phyloP scores from a whole-genome alignment of 73 alveolate genomes.

The Tetrahymena thermophila region DNA sequence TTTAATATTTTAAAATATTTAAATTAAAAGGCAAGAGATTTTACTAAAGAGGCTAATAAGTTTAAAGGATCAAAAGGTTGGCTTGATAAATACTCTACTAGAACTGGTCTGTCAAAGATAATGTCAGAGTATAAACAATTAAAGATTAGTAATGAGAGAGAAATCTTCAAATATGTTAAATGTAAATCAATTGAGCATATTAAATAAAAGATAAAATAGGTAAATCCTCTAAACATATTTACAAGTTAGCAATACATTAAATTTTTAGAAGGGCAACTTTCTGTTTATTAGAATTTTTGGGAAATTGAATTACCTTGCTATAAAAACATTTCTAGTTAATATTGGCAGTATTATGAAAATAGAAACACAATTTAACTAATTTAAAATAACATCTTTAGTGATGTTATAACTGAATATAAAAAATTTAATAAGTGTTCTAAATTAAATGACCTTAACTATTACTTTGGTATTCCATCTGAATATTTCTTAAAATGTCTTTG shows the following conservation, averaged over 20 bases:
- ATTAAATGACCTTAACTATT: background rate
- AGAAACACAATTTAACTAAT: background rate
- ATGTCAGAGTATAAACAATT: background rate
- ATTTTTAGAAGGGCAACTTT: background rate
- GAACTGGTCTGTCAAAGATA: background rate
- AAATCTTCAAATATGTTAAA: background rate
- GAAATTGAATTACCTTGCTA: background rate
- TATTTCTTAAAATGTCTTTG: background rate
- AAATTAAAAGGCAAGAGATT: background rate
- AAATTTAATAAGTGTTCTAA: background rate
- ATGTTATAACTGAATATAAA: background rate
- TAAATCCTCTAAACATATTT: background rate
- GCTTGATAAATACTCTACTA: background rate
- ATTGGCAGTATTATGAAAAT: background rate
- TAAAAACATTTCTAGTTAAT: background rate
- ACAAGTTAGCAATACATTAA: background rate
- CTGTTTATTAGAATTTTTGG: background rate
- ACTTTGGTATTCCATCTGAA: background rate
- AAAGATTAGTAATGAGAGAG: background rate
- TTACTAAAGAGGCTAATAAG: background rate
- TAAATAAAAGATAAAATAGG: background rate
- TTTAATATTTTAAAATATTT: background rate
- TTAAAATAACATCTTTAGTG: background rate
- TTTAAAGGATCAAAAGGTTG: background rate
- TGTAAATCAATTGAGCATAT: background rate